phyloP scores from a whole-genome alignment of 805 yeast genomes.

The Wickerhamomyces mucosus region DNA sequence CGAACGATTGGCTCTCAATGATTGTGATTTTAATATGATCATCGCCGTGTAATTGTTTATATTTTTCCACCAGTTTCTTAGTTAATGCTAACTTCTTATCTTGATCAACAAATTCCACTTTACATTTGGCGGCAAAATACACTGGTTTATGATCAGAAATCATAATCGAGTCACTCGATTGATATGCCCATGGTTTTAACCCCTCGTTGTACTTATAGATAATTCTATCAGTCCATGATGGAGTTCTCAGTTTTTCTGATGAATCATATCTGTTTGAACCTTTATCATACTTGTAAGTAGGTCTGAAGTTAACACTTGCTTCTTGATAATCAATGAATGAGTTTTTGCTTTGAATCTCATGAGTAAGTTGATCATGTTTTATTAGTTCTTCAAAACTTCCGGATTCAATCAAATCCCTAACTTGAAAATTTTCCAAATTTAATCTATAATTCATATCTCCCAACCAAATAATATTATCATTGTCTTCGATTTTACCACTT shows the following conservation, averaged over 20 bases:
- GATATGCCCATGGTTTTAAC: constrained; percentile 58
- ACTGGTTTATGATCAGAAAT: constrained; percentile 93
- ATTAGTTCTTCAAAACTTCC: constrained; percentile 42
- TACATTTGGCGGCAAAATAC: constrained; percentile 63
- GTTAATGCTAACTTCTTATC: constrained; percentile 43
- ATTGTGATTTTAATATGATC: constrained; percentile 18
- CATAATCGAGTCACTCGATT: constrained; percentile 45
- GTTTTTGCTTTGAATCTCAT: constrained; percentile 61
- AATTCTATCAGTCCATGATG: constrained; percentile 95
- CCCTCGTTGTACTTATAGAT: constrained; percentile 46
- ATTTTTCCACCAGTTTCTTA: constrained; percentile 48
- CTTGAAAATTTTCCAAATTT: constrained; percentile 61
- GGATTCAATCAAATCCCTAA: constrained; percentile 38
- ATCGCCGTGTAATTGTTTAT: constrained; percentile 29
- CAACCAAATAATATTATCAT: constrained; percentile 83
- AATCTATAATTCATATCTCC: constrained; percentile 93
- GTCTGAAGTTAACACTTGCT: constrained; percentile 65
- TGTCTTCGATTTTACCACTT: constrained; percentile 67
- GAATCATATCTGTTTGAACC: constrained; percentile 77
- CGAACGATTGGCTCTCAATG: constrained; percentile 14
- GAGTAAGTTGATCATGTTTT: constrained; percentile 68
- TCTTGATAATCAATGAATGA: constrained; percentile 75
- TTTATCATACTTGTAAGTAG: constrained; percentile 89
- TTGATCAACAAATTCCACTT: constrained; percentile 63
- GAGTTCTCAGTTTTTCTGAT: constrained; percentile 86